These are phyloP conservation scores for Hygrophoropsis aurantiaca DNA, from an alignment of 768 basidiomycete genomes.

Conservation along the genomic window DNA sequence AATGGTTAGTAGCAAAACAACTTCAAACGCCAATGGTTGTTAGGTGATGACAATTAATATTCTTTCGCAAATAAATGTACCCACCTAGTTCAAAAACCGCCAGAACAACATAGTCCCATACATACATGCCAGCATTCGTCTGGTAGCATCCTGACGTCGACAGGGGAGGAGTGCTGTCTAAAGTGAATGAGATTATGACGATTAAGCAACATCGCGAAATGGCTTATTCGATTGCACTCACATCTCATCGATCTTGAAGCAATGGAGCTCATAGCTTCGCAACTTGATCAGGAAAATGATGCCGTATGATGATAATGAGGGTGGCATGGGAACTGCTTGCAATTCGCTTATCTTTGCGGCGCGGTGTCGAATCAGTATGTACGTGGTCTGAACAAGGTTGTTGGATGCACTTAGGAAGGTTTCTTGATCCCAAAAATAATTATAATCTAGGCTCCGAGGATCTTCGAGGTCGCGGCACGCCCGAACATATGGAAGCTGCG, in stretches of 20 bases:
- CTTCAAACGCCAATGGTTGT: too few species aligned
- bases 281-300: too few species aligned
- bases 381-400: too few species aligned
- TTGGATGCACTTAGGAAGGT: too few species aligned
- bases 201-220: not conserved
- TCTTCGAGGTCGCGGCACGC: too few species aligned
- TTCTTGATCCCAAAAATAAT: too few species aligned
- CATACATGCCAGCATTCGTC: slow-evolving; percentile 15
- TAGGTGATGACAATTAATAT: not conserved
- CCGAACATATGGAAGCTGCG: too few species aligned
- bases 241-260: slow-evolving; percentile 1
- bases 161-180: slow-evolving; percentile 2
- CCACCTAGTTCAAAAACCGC: slow-evolving; percentile 4
- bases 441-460: too few species aligned
- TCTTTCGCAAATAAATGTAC: not conserved
- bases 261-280: not conserved
- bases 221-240: not conserved
- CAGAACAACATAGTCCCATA: slow-evolving; percentile 31
- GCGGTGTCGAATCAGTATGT: too few species aligned
- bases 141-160: not conserved
- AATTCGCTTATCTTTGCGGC: too few species aligned
- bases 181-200: not conserved
- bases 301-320: too few species aligned
- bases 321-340: too few species aligned
- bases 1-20: not conserved